Evolutionary conservation across 768 basidiomycete genomes (phyloP), one percentile per base, ranked within the genome.

Genomic region (Leucocoprinus birnbaumii): DNA sequence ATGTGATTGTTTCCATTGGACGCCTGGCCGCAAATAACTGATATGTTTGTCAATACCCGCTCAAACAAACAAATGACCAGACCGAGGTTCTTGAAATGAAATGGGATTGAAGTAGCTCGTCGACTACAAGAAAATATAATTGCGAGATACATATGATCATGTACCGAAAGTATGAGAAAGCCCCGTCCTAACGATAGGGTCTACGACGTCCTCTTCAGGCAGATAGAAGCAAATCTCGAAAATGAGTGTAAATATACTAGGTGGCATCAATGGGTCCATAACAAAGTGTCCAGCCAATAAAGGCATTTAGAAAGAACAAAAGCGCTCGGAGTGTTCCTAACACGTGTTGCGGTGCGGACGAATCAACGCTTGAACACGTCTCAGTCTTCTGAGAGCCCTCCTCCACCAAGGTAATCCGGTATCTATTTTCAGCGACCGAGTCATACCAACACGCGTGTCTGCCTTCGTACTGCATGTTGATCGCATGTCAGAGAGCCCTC

Each of bases 391-490:
- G 3, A 61, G 26, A 6, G 54, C 53, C 34, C 42, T 56, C 53
- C 53, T 61, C 60, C 60, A 61, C 60, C 60, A 61, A 3, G 58
- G 43, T 13, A 35, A 43, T 26, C 42, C 43, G 18, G 44, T 53
- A 6, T 52, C 40, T 2, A 44, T 38, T 25, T 51, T 53, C 11
- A 38, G 27, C 11, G 44, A 53, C 19, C 38, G 37, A 16, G 21
- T 26, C 10, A 6, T 9, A 2, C 22, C 34, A 11, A 31, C n/a
- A 27, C 13, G 21, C 31, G 42, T 27, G 18, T 64, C 63, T 3
- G 65, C 64, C 43, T 65, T 68, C 8, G 63, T 64, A 40, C 3
- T 21, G 26, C 1, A 63, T 67, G 6, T 64, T 62, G 26, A 58
- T 58, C 37, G 67, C 65, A 62, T 63, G 41, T 64, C 63, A 9